Evolutionary conservation across 805 yeast genomes (phyloP).

Genomic region (Ogataea pignaliae): DNA sequence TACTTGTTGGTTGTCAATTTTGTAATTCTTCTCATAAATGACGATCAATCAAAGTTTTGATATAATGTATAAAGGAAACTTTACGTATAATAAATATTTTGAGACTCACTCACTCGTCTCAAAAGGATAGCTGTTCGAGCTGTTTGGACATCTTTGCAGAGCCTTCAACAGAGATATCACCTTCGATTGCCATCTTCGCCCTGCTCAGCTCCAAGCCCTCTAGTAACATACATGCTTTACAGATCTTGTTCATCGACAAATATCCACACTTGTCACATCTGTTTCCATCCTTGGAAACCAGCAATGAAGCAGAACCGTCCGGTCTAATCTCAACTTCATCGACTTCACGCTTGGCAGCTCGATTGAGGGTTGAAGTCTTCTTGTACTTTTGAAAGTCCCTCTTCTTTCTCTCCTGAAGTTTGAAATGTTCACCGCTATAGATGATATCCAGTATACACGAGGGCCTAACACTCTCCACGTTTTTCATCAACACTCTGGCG

Average conservation of each 20-base stretch:
- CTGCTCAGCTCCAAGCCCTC: slow-evolving; percentile 79
- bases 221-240: slow-evolving; percentile 88
- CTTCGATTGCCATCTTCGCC: slow-evolving; percentile 60
- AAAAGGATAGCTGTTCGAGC: slow-evolving; percentile 63
- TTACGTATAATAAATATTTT: no score
- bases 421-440: slow-evolving; percentile 85
- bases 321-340: slow-evolving; percentile 49
- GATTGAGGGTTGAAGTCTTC: slow-evolving; percentile 31
- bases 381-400: slow-evolving; percentile 30
- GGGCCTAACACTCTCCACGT: slow-evolving; percentile 85
- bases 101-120: slow-evolving; percentile 7
- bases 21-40: not conserved
- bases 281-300: slow-evolving; percentile 49
- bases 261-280: slow-evolving; percentile 90
- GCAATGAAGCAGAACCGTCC: slow-evolving; percentile 58
- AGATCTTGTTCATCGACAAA: slow-evolving; percentile 77
- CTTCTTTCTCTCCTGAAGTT: slow-evolving; percentile 53
- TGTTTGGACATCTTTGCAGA: slow-evolving; percentile 60
- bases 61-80: no score
- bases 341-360: slow-evolving; percentile 32
- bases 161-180: slow-evolving; percentile 47
- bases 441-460: slow-evolving; percentile 92
- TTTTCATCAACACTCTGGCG: slow-evolving; percentile 87
- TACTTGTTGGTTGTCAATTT: not conserved
- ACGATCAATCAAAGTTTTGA: no score